phyloP scores from a whole-genome alignment of 306 rosid genomes.

The Dryas alaskensis region DNA sequence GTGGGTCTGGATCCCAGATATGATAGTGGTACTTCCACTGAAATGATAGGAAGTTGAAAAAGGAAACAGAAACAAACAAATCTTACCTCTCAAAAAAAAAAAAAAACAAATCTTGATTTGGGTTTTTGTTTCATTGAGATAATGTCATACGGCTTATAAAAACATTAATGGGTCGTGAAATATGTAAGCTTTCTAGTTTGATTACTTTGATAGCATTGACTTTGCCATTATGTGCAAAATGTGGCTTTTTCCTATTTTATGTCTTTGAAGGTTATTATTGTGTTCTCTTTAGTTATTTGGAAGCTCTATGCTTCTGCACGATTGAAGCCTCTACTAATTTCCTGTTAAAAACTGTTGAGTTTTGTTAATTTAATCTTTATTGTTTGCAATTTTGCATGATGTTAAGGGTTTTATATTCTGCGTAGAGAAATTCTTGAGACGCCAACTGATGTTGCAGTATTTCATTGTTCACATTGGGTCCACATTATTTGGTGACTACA shows the following conservation, averaged over 20 bases:
- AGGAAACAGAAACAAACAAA: neutral
- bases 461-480: too few species aligned
- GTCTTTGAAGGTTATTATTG: neutral
- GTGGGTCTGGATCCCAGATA: neutral
- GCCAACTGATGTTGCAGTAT: neutral
- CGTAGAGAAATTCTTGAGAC: neutral
- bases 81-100: neutral
- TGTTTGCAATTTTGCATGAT: neutral
- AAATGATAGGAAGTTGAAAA: neutral
- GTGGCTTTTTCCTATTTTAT: neutral
- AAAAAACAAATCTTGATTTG: neutral
- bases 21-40: neutral
- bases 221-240: neutral
- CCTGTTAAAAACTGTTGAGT: neutral
- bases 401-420: neutral
- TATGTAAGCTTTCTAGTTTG: neutral
- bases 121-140: conserved; percentile 6
- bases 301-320: neutral
- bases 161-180: neutral
- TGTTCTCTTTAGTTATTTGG: neutral
- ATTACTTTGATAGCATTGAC: neutral
- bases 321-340: neutral
- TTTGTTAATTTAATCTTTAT: neutral
- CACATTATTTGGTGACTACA: too few species aligned
- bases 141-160: neutral